A percentile compares a stretch with the other conserved stretches of the same genome.
Evolutionary conservation across 129 eudicot genomes (phyloP).

Genomic region (carrot (Daucus carota)): DNA sequence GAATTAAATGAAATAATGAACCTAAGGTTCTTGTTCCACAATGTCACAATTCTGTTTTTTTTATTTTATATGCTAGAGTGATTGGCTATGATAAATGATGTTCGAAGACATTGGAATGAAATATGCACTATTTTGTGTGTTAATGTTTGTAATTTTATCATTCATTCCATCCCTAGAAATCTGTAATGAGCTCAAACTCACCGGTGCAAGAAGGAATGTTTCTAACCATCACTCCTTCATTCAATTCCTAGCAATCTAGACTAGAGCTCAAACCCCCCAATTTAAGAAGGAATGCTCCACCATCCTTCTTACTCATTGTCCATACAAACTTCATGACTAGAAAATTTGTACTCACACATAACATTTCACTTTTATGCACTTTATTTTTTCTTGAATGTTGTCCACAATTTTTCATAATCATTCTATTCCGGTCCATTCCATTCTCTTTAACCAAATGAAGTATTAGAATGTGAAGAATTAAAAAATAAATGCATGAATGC

Average conservation of each 20-base stretch:
- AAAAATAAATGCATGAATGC: constrained; percentile 3
- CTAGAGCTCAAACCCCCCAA: background rate
- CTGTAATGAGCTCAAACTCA: background rate
- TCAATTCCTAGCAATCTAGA: background rate
- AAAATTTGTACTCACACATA: background rate
- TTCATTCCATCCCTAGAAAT: background rate
- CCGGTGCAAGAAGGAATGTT: background rate
- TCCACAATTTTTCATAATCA: background rate
- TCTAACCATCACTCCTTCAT: background rate
- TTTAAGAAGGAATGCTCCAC: background rate
- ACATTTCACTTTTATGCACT: background rate
- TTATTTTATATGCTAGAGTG: background rate
- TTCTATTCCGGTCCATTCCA: background rate
- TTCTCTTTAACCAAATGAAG: background rate
- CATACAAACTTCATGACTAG: background rate
- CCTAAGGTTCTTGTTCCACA: background rate
- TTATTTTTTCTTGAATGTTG: background rate
- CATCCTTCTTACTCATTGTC: background rate
- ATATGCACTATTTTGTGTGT: background rate
- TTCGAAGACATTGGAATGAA: background rate
- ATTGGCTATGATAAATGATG: background rate
- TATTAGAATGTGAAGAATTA: background rate
- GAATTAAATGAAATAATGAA: background rate
- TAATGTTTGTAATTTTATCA: background rate
- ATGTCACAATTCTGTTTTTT: background rate